Evolutionary conservation across 2,329 filamentous ascomycete species (phyloP).

Genomic region (Corynespora cassiicola): DNA sequence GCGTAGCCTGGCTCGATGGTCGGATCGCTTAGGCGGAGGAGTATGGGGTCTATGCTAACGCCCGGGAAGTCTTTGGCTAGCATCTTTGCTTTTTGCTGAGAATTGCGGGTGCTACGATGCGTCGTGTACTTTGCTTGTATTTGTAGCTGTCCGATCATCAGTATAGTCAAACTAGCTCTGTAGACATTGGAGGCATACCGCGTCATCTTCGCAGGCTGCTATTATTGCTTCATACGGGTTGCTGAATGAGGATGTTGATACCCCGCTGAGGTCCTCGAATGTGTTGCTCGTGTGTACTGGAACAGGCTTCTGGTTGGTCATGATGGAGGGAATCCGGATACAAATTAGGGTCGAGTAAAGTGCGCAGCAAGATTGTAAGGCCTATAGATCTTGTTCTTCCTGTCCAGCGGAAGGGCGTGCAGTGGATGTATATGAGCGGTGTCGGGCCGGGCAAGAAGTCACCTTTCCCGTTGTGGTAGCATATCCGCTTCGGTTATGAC

Average conservation of each 20-base stretch:
- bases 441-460: no score
- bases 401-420: no score
- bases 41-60: constrained; percentile 76
- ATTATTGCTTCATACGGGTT: constrained; percentile 83
- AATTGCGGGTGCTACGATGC: constrained; percentile 78
- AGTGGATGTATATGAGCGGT: no score
- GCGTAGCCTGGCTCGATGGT: constrained; percentile 70
- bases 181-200: constrained; percentile 61
- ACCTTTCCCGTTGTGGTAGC: constrained; percentile 9
- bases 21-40: constrained; percentile 72
- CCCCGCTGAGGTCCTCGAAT: constrained; percentile 50
- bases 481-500: constrained; percentile 7
- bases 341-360: no score
- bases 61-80: constrained; percentile 71
- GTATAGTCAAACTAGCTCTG: background rate
- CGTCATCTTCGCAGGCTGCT: constrained; percentile 67
- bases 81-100: constrained; percentile 76
- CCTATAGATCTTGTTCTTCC: no score
- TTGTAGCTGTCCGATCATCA: constrained; percentile 61
- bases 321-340: constrained; percentile 16
- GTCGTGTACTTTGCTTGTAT: constrained; percentile 75
- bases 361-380: no score
- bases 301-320: constrained; percentile 17
- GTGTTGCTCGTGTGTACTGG: constrained; percentile 25
- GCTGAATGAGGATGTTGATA: constrained; percentile 50